Base-by-base conservation (phyloP, 176 grass and related monocot genomes). In the Paspalum vaginatum region DNA sequence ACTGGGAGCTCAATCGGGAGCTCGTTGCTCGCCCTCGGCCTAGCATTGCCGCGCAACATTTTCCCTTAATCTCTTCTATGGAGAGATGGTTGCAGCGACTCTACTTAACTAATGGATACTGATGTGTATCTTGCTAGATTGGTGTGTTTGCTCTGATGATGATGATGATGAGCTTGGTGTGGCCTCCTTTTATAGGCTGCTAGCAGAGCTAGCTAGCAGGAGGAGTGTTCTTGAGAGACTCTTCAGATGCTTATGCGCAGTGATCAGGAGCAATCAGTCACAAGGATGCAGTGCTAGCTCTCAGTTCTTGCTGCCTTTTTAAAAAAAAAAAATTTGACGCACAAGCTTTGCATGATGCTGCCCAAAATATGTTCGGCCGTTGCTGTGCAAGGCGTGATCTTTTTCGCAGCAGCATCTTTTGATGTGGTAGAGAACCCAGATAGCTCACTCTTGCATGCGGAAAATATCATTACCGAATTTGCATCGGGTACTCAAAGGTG, bases 141-240 rank as follows among this genome's bases (percentile, higher is more conserved):
- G 25, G 39, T 25, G 5, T 8, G 58, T 55, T 48, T 80, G 25
- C 32, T 11, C 6, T 68, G 27, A 80, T 25, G 21, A 6, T 68
- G 70, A 86, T 68, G 27, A 80, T 25, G 21, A 6, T 68, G 70
- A 86, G 69, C 70, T 86, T 7, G 43, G 43, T 67, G 4, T 81
- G 71, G 53, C 9, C 52, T 56, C 54, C 70, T 81, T 87, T 87
- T 87, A 87, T 87, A 87, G 62, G 73, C 44, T 24, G 25, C 25
- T 47, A 11, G 9, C 11, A 47, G 61, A 47, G 61, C 44, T 38
- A 50, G n/a, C 22, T 68, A 75, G 27, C 16, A 48, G 70, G 77
- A 81, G 27, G 54, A 51, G 32, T 76, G 78, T 68, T 76, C 32
- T 61, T 11, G 21, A 21, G 63, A 62, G 70, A 81, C 70, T 87